Percentiles rank a stretch among this genome's conserved stretches.
Conservation (phyloP, 176 grass and related monocot species). For the Phoenix dactylifera region DNA sequence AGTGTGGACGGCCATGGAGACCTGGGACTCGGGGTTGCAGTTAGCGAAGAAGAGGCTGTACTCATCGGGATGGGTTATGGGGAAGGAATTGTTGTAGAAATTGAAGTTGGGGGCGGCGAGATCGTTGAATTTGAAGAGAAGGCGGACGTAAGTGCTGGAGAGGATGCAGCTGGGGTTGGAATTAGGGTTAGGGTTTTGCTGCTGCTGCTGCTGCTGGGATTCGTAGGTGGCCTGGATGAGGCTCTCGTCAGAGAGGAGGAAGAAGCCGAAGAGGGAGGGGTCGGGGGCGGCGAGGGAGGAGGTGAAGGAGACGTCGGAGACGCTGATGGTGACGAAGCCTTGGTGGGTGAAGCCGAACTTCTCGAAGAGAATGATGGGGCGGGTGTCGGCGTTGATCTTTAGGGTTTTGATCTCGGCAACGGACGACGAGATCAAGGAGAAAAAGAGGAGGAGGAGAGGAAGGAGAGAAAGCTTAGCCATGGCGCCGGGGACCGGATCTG, state of each 20-base stretch:
- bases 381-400: slow-evolving; percentile 47
- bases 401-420: slow-evolving; percentile 83
- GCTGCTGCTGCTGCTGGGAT: slow-evolving; percentile 49
- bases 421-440: slow-evolving; percentile 25
- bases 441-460: slow-evolving; percentile 16
- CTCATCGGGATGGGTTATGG: slow-evolving; percentile 67
- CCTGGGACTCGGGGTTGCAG: slow-evolving; percentile 39
- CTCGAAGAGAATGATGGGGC: slow-evolving; percentile 81
- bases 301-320: slow-evolving; percentile 29
- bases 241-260: slow-evolving; percentile 86
- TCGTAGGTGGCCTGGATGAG: slow-evolving; percentile 90
- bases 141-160: slow-evolving; percentile 52
- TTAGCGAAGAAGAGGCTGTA: slow-evolving; percentile 95
- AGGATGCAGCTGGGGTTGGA: slow-evolving; percentile 52
- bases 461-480: slow-evolving; percentile 7
- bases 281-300: slow-evolving; percentile 42
- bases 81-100: slow-evolving; percentile 25
- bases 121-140: slow-evolving; percentile 52
- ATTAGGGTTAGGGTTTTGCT: slow-evolving; percentile 23
- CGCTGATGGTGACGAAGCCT: slow-evolving; percentile 39
- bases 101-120: slow-evolving; percentile 1
- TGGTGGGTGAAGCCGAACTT: slow-evolving; percentile 80
- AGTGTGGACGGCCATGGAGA: slow-evolving; percentile 74
- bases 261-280: slow-evolving; percentile 53
- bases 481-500: slow-evolving; percentile 53